Evolutionary conservation across 345 rosid genomes (phyloP).

Genomic region (Isatis tinctoria): DNA sequence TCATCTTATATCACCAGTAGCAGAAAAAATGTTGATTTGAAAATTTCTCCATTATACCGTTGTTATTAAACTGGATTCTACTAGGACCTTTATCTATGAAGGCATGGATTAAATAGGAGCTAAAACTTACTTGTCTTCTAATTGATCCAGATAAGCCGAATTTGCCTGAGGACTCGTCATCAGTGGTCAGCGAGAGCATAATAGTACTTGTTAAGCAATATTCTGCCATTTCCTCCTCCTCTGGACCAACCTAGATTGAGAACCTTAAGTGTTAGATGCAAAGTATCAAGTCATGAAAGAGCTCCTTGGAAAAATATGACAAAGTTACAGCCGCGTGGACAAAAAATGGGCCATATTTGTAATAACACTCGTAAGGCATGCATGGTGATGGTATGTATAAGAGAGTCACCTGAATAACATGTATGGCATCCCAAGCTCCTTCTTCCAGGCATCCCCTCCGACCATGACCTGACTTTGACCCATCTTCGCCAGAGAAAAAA

Average conservation of each 20-base stretch:
- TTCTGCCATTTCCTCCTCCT: slow-evolving; percentile 70
- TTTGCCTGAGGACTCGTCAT: slow-evolving; percentile 67
- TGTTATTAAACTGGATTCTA: neutral
- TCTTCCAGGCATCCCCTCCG: slow-evolving; percentile 89
- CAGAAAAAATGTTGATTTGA: neutral
- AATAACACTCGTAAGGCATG: neutral
- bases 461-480: slow-evolving; percentile 92
- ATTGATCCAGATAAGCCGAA: slow-evolving; percentile 92
- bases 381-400: neutral
- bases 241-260: slow-evolving; percentile 72
- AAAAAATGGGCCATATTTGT: neutral
- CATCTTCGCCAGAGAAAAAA: slow-evolving; percentile 45
- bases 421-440: slow-evolving; percentile 99
- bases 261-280: neutral
- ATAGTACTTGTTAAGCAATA: slow-evolving; percentile 96
- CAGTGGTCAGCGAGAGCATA: slow-evolving; percentile 92
- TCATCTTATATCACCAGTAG: slow-evolving; percentile 52
- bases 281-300: neutral
- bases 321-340: slow-evolving; percentile 1
- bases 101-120: neutral
- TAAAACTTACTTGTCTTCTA: slow-evolving; percentile 74
- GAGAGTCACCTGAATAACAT: slow-evolving; percentile 74
- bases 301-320: neutral
- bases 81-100: neutral
- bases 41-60: neutral